A percentile compares a stretch with the other conserved stretches of the same genome.
Conservation (phyloP, 2,329 filamentous ascomycete species). For the Aspergillus eucalypticola region DNA sequence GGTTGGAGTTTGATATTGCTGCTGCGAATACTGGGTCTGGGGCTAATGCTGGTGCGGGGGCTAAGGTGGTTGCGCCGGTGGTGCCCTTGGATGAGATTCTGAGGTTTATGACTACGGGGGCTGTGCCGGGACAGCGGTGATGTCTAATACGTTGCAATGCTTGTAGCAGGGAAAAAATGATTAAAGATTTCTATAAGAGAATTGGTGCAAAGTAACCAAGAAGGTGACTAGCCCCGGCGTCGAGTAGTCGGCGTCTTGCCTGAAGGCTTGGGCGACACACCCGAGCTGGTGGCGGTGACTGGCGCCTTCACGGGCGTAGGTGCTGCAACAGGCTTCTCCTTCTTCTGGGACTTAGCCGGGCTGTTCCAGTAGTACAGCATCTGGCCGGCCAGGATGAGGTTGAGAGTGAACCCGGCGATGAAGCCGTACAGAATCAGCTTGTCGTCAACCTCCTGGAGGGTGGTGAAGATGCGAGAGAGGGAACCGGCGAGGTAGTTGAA, state of each 20-base stretch:
- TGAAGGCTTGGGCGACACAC: slow-evolving; percentile 43
- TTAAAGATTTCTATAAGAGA: slow-evolving; percentile 16
- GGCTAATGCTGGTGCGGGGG: slow-evolving; percentile 2
- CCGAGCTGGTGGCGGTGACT: slow-evolving; percentile 40
- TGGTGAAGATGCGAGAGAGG: slow-evolving; percentile 94
- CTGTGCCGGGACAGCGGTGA: slow-evolving; percentile 30
- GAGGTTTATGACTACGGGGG: slow-evolving; percentile 54
- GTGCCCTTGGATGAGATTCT: slow-evolving; percentile 49
- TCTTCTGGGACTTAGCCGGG: slow-evolving; percentile 38
- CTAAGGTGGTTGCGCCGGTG: slow-evolving; percentile 22
- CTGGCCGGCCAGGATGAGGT: slow-evolving; percentile 80
- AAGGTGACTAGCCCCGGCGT: slow-evolving; percentile 50
- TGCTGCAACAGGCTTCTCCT: slow-evolving; percentile 28
- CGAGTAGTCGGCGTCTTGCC: slow-evolving; percentile 58
- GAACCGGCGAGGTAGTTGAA: slow-evolving; percentile 97
- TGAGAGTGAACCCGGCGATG: slow-evolving; percentile 86
- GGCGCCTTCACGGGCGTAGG: slow-evolving; percentile 29
- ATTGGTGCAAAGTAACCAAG: slow-evolving; percentile 7
- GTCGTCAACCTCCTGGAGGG: slow-evolving; percentile 94
- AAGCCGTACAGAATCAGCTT: slow-evolving; percentile 95
- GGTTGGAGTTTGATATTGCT: slow-evolving; percentile 39
- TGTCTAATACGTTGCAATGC: slow-evolving; percentile 2
- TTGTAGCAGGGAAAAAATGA: not conserved
- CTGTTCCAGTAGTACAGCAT: slow-evolving; percentile 97
- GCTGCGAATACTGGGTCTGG: slow-evolving; percentile 30